These are phyloP conservation scores for Nakazawaea populi DNA, from an alignment of 805 yeast genomes.

Conservation along the genomic window DNA sequence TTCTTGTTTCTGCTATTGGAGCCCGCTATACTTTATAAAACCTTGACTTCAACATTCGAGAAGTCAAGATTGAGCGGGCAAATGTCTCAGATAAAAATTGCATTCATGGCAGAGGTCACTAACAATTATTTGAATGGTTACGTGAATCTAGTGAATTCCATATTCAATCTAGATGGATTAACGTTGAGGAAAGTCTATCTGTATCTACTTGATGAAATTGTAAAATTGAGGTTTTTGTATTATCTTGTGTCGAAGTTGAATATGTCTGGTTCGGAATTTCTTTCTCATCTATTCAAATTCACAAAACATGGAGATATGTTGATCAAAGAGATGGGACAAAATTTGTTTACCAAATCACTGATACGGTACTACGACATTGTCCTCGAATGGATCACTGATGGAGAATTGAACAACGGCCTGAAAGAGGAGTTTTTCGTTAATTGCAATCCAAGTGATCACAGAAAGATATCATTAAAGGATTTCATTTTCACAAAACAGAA, in stretches of 20 bases:
- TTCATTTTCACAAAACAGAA: constrained; percentile 33
- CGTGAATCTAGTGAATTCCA: constrained; percentile 27
- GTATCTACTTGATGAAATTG: constrained; percentile 42
- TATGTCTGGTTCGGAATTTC: constrained; percentile 34
- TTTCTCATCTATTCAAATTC: constrained; percentile 45
- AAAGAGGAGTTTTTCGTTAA: constrained; percentile 59
- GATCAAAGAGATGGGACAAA: constrained; percentile 35
- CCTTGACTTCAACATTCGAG: constrained; percentile 30
- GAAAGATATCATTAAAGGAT: neutral
- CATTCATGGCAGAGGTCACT: constrained; percentile 46
- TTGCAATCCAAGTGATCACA: constrained; percentile 11
- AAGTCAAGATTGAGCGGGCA: constrained; percentile 16
- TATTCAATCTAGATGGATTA: constrained; percentile 26
- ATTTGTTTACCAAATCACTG: constrained; percentile 39
- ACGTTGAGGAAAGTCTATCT: constrained; percentile 30
- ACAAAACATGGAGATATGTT: constrained; percentile 60
- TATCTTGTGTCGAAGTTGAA: constrained; percentile 24
- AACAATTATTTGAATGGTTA: constrained; percentile 32
- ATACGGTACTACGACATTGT: constrained; percentile 58
- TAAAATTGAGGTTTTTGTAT: constrained; percentile 52
- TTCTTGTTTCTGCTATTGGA: constrained; percentile 55
- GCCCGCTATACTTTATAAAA: constrained; percentile 61
- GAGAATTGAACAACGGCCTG: constrained; percentile 38
- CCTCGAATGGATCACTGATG: constrained; percentile 63
- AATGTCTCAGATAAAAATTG: constrained; percentile 52